Conservation (phyloP, 495 filamentous ascomycete genomes). For the Podospora pseudopauciseta region DNA sequence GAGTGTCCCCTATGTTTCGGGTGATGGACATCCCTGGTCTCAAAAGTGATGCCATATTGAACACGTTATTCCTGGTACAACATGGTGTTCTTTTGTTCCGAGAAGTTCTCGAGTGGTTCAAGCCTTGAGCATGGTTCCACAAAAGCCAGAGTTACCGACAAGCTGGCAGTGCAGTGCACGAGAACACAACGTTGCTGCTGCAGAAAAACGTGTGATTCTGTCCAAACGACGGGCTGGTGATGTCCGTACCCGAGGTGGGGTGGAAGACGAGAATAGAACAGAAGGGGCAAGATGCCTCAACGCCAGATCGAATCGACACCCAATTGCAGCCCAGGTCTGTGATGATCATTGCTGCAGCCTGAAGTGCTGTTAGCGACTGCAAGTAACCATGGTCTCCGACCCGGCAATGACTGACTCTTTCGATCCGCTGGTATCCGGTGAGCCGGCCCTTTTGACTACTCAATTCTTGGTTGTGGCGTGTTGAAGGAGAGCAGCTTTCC, state of each 20-base stretch:
- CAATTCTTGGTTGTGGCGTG: not conserved
- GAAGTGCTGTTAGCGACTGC: too few species aligned
- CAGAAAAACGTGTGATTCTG: not conserved
- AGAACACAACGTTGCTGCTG: not conserved
- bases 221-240: not conserved
- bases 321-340: too few species aligned
- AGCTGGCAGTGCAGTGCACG: not conserved
- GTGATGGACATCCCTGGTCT: not conserved
- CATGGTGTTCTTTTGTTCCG: not conserved
- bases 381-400: too few species aligned
- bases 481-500: not conserved
- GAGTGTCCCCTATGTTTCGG: not conserved
- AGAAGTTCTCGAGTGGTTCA: not conserved
- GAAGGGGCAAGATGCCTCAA: not conserved
- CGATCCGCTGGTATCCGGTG: too few species aligned
- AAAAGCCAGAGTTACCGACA: not conserved
- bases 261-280: not conserved
- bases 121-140: not conserved
- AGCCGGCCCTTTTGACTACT: too few species aligned
- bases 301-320: too few species aligned
- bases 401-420: too few species aligned
- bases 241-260: not conserved
- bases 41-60: not conserved
- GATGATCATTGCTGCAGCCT: too few species aligned
- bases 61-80: not conserved